Evolutionary conservation across 805 yeast genomes (phyloP).

Genomic region (Candida silvatica): DNA sequence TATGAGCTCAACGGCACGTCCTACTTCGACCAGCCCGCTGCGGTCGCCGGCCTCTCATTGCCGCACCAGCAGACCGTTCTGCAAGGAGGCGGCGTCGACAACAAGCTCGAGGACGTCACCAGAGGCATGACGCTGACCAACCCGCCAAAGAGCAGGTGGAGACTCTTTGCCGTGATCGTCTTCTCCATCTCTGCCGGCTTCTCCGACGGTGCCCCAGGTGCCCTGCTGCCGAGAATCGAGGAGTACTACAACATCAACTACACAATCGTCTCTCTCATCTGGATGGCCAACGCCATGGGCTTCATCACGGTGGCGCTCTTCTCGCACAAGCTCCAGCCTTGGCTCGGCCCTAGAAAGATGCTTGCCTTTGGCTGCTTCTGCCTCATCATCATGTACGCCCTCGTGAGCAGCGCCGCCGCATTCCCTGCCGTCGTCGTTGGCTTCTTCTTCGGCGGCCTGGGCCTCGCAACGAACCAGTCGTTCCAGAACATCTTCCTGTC

Average conservation of each 20-base stretch:
- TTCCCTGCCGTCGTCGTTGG: constrained; percentile 41
- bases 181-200: constrained; percentile 38
- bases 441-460: constrained; percentile 52
- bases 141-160: constrained; percentile 34
- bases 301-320: constrained; percentile 40
- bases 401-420: constrained; percentile 38
- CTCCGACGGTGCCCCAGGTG: constrained; percentile 53
- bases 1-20: constrained; percentile 20
- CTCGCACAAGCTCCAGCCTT: constrained; percentile 34
- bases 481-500: constrained; percentile 46
- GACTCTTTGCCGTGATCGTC: constrained; percentile 30
- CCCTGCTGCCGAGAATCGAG: constrained; percentile 48
- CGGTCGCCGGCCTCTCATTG: constrained; percentile 2
- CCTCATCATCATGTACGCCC: constrained; percentile 32
- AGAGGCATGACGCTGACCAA: constrained; percentile 30
- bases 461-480: constrained; percentile 39
- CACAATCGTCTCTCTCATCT: constrained; percentile 46
- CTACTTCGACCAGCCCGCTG: constrained; percentile 13
- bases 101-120: constrained; percentile 4
- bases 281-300: constrained; percentile 53
- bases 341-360: constrained; percentile 33
- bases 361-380: constrained; percentile 29
- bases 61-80: constrained; percentile 7
- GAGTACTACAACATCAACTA: constrained; percentile 37
- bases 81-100: not conserved